Conservation (phyloP, 2,329 filamentous ascomycete genomes). For the Penicillium sp. region DNA sequence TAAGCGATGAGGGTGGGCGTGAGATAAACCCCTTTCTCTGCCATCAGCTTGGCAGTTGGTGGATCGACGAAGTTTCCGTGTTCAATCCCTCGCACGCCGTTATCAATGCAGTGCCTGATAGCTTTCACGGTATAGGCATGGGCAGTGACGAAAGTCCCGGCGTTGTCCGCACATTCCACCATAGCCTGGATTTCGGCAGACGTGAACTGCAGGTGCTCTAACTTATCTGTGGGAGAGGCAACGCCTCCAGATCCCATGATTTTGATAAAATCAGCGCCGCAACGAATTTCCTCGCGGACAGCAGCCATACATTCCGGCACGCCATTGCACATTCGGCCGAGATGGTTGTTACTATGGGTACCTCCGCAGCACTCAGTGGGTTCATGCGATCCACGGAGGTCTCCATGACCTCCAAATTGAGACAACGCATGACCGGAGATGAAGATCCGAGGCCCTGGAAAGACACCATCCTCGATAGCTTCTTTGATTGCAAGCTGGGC, state of each 20-base stretch:
- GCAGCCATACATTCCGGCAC: slow-evolving; percentile 58
- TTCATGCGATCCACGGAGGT: slow-evolving; percentile 48
- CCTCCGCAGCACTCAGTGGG: slow-evolving; percentile 56
- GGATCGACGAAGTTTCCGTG: slow-evolving; percentile 52
- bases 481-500: slow-evolving; percentile 55
- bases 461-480: slow-evolving; percentile 56
- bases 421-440: slow-evolving; percentile 58
- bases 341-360: slow-evolving; percentile 32
- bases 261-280: slow-evolving; percentile 63
- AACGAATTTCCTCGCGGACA: slow-evolving; percentile 58
- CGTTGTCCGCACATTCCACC: slow-evolving; percentile 53
- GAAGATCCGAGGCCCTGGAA: slow-evolving; percentile 60
- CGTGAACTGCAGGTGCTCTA: slow-evolving; percentile 60
- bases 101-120: slow-evolving; percentile 58
- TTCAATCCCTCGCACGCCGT: slow-evolving; percentile 61
- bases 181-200: slow-evolving; percentile 59
- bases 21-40: slow-evolving; percentile 52
- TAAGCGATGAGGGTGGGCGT: slow-evolving; percentile 60
- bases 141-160: slow-evolving; percentile 58
- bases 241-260: slow-evolving; percentile 64
- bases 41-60: slow-evolving; percentile 55
- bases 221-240: slow-evolving; percentile 57
- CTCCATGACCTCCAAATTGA: slow-evolving; percentile 63
- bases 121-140: slow-evolving; percentile 61
- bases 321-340: slow-evolving; percentile 55